phyloP scores from a whole-genome alignment of 1,284 basidiomycete genomes.

The Tilletia caries region DNA sequence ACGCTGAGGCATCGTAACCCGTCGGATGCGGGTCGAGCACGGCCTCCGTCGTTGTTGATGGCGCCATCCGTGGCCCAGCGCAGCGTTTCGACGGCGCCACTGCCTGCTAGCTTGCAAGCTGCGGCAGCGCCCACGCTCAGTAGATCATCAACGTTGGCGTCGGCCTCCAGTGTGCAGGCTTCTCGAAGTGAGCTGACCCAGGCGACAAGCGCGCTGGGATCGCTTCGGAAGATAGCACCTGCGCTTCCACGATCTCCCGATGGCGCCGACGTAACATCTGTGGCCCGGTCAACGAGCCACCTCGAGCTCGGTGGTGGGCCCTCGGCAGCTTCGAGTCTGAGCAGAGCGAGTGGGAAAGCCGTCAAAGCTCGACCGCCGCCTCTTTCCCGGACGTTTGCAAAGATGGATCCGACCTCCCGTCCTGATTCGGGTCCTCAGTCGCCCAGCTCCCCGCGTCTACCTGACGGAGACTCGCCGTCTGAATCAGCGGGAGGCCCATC shows the following conservation, averaged over 20 bases:
- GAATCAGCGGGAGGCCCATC: neutral
- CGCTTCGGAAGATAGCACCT: neutral
- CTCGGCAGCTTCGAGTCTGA: neutral
- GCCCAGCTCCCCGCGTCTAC: neutral
- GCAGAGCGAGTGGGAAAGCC: neutral
- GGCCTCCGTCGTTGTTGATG: neutral
- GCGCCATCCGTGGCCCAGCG: neutral
- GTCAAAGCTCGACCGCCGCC: neutral
- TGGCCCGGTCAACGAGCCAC: too few relatives aligned
- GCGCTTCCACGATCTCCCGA: neutral
- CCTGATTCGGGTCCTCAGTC: neutral
- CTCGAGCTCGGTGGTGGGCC: neutral
- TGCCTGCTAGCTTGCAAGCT: neutral
- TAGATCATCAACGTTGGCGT: too few relatives aligned
- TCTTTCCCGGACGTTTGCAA: neutral
- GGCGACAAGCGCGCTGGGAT: neutral
- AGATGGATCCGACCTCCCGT: neutral
- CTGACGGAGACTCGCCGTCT: neutral
- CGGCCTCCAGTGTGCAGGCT: neutral
- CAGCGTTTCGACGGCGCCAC: neutral
- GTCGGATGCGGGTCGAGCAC: neutral
- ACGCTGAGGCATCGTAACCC: neutral
- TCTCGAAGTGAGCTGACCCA: neutral
- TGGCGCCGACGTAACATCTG: too few relatives aligned
- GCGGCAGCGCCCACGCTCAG: neutral